These are phyloP conservation scores for Hypocreales sp. DNA, from an alignment of 2,329 filamentous ascomycete species.

Conservation along the genomic window DNA sequence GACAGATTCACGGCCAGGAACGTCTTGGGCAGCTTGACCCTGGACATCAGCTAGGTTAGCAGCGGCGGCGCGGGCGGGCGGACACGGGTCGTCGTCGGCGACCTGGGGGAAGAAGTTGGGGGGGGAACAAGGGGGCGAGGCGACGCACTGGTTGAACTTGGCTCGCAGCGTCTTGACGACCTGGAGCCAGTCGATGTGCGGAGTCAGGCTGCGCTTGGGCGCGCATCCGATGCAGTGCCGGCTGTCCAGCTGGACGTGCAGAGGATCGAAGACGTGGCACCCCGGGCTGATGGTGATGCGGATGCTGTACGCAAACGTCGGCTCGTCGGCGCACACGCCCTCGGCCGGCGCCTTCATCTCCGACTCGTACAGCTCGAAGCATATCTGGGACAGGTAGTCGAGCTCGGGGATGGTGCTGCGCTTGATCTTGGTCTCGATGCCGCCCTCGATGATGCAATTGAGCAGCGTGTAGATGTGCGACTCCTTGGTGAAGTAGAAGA, in stretches of 20 bases:
- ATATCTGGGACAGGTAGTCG: slow-evolving; percentile 94
- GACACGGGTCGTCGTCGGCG: background rate
- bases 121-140: background rate
- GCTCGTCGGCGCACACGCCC: slow-evolving; percentile 31
- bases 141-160: slow-evolving; percentile 79
- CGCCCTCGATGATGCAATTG: slow-evolving; percentile 95
- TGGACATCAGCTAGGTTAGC: slow-evolving; percentile 11
- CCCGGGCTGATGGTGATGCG: slow-evolving; percentile 91
- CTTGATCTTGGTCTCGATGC: slow-evolving; percentile 91
- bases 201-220: slow-evolving; percentile 74
- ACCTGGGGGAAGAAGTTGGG: background rate
- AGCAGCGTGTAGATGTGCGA: slow-evolving; percentile 96
- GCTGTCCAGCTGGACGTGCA: slow-evolving; percentile 91
- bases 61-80: background rate
- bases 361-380: slow-evolving; percentile 94
- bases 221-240: slow-evolving; percentile 93
- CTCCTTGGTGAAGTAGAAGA: slow-evolving; percentile 99
- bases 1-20: slow-evolving; percentile 51
- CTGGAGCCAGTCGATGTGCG: slow-evolving; percentile 88
- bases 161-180: slow-evolving; percentile 91
- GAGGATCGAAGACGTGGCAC: slow-evolving; percentile 88
- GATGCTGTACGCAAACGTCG: slow-evolving; percentile 85
- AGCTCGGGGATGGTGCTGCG: slow-evolving; percentile 91
- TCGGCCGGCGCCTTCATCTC: slow-evolving; percentile 48
- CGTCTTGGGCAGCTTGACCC: slow-evolving; percentile 50